Evolutionary conservation across 805 yeast genomes (phyloP).

Genomic region (Pichia sporocuriosa): DNA sequence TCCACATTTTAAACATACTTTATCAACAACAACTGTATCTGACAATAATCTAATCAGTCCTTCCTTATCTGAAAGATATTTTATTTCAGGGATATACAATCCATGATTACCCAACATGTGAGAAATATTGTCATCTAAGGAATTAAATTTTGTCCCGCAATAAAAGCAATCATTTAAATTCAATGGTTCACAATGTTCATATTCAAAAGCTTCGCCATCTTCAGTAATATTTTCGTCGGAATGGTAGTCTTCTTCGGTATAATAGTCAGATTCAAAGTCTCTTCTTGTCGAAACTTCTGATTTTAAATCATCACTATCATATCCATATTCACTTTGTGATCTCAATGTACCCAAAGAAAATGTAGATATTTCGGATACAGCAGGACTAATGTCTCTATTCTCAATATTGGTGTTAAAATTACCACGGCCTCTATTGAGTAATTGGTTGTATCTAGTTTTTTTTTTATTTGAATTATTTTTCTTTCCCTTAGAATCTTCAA

Average conservation of each 20-base stretch:
- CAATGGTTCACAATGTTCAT: constrained; percentile 20
- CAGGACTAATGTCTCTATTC: constrained; percentile 42
- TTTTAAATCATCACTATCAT: constrained; percentile 18
- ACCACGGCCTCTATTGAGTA: constrained; percentile 22
- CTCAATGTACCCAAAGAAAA: constrained; percentile 41
- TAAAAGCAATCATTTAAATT: constrained; percentile 43
- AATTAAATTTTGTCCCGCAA: constrained; percentile 37
- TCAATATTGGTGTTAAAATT: constrained; percentile 2
- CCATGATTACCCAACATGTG: constrained; percentile 84
- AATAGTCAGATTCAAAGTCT: constrained; percentile 5
- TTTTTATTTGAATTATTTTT: too few species aligned
- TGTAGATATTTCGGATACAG: constrained; percentile 47
- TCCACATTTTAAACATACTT: constrained; percentile 72
- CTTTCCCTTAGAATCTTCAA: constrained; percentile 13
- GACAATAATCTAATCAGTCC: constrained; percentile 71
- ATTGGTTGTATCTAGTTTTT: too few species aligned
- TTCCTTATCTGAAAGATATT: constrained; percentile 55
- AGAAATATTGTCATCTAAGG: constrained; percentile 39
- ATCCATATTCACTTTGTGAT: constrained; percentile 18
- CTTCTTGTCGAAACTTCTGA: constrained; percentile 15
- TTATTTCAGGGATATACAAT: constrained; percentile 76
- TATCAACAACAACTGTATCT: constrained; percentile 70
- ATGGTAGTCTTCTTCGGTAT: constrained; percentile 14
- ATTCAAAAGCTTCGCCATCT: constrained; percentile 4
- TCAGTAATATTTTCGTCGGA: constrained; percentile 11